Conservation (phyloP, 208 protist species). For the Crithidia sp. region DNA sequence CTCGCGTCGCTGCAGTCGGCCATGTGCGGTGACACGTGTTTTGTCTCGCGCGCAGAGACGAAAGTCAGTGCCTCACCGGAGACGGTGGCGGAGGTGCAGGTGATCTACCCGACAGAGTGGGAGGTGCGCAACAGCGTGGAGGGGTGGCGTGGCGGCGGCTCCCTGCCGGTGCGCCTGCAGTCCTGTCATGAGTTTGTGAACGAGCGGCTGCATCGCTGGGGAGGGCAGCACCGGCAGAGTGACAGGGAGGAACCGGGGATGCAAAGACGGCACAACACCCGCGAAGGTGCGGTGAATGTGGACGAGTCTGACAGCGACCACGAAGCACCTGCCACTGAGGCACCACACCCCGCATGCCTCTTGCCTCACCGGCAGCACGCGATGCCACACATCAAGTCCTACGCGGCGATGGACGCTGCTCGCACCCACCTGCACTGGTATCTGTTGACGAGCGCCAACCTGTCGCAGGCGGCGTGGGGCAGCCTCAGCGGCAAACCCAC, state of each 20-base stretch:
- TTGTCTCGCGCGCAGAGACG: background rate
- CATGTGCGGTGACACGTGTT: conserved; percentile 39
- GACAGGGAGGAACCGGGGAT: too few relatives aligned
- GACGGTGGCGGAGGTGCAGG: conserved; percentile 38
- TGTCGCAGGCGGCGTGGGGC: conserved; percentile 89
- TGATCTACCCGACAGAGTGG: conserved; percentile 84
- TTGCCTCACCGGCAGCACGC: conserved; percentile 21
- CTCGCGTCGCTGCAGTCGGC: conserved; percentile 40
- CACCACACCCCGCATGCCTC: too few relatives aligned
- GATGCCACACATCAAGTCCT: conserved; percentile 90
- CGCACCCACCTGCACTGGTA: conserved; percentile 62
- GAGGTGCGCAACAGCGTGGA: conserved; percentile 77
- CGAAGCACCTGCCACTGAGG: too few relatives aligned
- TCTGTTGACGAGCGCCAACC: conserved; percentile 84
- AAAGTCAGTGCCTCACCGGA: background rate
- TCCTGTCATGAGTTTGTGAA: conserved; percentile 75
- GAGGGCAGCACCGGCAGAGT: background rate
- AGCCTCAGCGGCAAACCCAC: conserved; percentile 10
- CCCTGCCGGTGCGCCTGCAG: conserved; percentile 62
- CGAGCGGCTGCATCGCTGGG: conserved; percentile 72
- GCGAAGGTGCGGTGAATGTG: conserved; percentile 18
- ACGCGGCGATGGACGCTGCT: conserved; percentile 44
- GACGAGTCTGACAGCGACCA: conserved; percentile 8
- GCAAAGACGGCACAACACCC: background rate
- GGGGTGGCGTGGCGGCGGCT: conserved; percentile 77